Base-by-base conservation (phyloP, 1,284 basidiomycete species). In the Ceratobasidium sp. region DNA sequence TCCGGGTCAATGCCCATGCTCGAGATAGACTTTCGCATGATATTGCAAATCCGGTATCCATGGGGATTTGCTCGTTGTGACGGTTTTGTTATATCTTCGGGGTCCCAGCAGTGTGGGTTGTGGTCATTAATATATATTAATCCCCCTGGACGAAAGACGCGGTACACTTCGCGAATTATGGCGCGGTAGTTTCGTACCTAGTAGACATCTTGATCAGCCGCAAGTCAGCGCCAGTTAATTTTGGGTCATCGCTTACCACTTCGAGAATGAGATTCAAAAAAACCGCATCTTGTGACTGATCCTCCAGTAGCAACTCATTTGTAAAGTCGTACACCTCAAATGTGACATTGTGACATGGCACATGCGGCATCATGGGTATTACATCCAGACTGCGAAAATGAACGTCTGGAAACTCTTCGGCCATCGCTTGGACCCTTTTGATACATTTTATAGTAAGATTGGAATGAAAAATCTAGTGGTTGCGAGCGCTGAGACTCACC, bases 321-420 rank as follows among this genome's bases (percentile, higher is more conserved):
- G 34, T 41, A 14, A 60, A 43, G 34, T 60, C 58, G 26, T 60
- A 60, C 5, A 60, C 58, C 58, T 60, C 58, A 43, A 60, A 60
- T 12, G 18, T 21, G 18, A 60, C 36, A 23, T 60, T 60, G 8
- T 14, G 9, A 12, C 58, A 9, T 32, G 58, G 58, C 9, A 18
- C 23, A 43, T 60, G 58, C 14, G 58, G 2, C 3, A 43, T 23
- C 18, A 60, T 28, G 3, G 58, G 58, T 4, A 23, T 32, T 4
- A 60, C 34, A 23, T 60, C 58, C 18, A 60, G 6, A 10, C 14
- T 60, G 9, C 36, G 34, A 18, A 60, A 41, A 2, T 60, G 36
- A 26, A 39, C 34, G 23, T 60, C 18, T 2, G 58, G 39, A 45
- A 60, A 60, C 41, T 60, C 58, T 12, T 12, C 28, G 10, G 58